Conservation (phyloP, 352 stramenopile genomes). For the Globisporangium spiculum region DNA sequence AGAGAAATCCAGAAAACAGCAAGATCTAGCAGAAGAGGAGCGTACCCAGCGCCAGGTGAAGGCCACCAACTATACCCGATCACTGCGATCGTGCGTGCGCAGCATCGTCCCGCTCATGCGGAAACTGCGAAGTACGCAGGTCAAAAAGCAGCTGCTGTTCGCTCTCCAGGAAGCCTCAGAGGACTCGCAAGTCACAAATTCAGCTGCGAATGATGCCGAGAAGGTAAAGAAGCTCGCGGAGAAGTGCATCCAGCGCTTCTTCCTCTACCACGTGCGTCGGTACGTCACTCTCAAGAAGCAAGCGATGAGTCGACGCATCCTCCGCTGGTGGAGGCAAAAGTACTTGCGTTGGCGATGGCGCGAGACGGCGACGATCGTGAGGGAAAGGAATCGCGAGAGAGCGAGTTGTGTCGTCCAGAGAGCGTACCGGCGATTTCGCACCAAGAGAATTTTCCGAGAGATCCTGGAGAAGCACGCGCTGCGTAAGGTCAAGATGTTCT, state of each 20-base stretch:
- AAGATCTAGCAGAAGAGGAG: conserved; percentile 1
- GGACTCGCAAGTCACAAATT: conserved; percentile 23
- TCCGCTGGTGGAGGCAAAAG: conserved; percentile 43
- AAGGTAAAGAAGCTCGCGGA: conserved; percentile 22
- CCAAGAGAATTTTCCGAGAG: conserved; percentile 26
- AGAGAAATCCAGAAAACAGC: not conserved
- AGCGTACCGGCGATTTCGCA: conserved; percentile 28
- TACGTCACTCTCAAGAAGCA: conserved; percentile 46
- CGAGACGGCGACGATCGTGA: conserved; percentile 10
- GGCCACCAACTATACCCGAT: conserved; percentile 14
- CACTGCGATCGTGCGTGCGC: conserved; percentile 26
- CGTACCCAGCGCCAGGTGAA: conserved; percentile 5
- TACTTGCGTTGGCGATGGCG: conserved; percentile 28
- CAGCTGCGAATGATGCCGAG: not conserved
- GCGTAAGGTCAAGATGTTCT: conserved; percentile 24
- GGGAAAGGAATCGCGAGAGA: conserved; percentile 15
- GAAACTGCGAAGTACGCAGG: conserved; percentile 26
- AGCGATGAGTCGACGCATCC: conserved; percentile 44
- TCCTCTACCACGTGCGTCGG: conserved; percentile 34
- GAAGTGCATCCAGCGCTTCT: conserved; percentile 48
- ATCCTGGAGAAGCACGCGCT: conserved; percentile 38
- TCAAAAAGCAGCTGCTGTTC: conserved; percentile 39
- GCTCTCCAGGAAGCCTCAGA: conserved; percentile 38
- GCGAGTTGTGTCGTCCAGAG: conserved; percentile 49
- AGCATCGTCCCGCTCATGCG: conserved; percentile 39